Percentiles rank a stretch among this genome's conserved stretches.
phyloP scores from a whole-genome alignment of 129 eudicot genomes.

The Artemisia tridentata region DNA sequence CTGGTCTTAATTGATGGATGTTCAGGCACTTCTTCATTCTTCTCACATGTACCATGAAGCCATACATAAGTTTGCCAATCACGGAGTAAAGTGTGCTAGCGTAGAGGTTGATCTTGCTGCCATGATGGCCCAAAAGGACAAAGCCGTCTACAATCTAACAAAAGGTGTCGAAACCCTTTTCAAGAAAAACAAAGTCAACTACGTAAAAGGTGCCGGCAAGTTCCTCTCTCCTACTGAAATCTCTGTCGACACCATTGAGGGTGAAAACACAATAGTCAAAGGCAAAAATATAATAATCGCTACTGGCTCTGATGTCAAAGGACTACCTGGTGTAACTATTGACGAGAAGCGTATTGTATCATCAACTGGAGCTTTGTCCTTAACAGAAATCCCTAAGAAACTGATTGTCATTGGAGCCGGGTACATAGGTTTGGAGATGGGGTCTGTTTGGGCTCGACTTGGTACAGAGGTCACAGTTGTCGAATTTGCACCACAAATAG shows the following conservation, averaged over 20 bases:
- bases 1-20: neutral
- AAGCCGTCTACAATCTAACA: slow-evolving; percentile 67
- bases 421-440: slow-evolving; percentile 90
- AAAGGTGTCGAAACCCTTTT: slow-evolving; percentile 73
- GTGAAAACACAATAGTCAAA: slow-evolving; percentile 60
- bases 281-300: slow-evolving; percentile 83
- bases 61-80: slow-evolving; percentile 53
- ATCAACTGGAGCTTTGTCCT: slow-evolving; percentile 79
- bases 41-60: slow-evolving; percentile 95
- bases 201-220: slow-evolving; percentile 76
- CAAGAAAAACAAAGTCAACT: slow-evolving; percentile 78
- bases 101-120: slow-evolving; percentile 83
- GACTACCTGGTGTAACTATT: slow-evolving; percentile 70
- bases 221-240: slow-evolving; percentile 72
- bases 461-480: slow-evolving; percentile 90
- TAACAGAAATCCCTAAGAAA: slow-evolving; percentile 70
- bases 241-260: slow-evolving; percentile 74
- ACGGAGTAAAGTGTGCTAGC: slow-evolving; percentile 62
- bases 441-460: slow-evolving; percentile 90
- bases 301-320: slow-evolving; percentile 87
- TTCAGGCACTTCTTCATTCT: slow-evolving; percentile 86
- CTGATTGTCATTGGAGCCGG: slow-evolving; percentile 91
- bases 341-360: slow-evolving; percentile 80
- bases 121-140: slow-evolving; percentile 88
- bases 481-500: slow-evolving; percentile 82